Evolutionary conservation across 768 basidiomycete genomes (phyloP), one percentile per base, ranked within the genome.

Genomic region (Russula foetens): DNA sequence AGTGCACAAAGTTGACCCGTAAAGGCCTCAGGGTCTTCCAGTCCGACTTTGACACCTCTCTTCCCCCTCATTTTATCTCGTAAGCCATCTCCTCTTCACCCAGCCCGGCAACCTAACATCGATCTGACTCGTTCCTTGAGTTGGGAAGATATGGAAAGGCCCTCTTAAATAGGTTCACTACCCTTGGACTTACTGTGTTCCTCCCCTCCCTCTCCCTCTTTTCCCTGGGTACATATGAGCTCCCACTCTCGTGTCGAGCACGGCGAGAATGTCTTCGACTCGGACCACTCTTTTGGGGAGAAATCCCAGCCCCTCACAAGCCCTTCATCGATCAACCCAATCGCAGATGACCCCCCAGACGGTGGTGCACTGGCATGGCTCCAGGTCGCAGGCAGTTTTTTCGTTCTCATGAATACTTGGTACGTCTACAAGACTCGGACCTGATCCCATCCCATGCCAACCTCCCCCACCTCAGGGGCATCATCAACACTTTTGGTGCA

Each of bases 321-420:
- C 7, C 4, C 43, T 21, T 19, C 43, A 2, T 4, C 31, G 4
- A 29, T 49, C 17, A 17, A 55, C 28, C 17, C 41, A 14, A 39
- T 2, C 47, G 11, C 26, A 7, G 33, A 21, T 24, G 35, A 21
- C 3, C 19, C 43, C 0, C 41, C 61, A 43, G 62, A 67, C 21
- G 66, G 64, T 19, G 61, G 66, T 7, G 14, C 39, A 9, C 11
- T 60, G 2, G 66, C 64, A 21, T 63, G 64, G 64, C 39, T 67
- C 11, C 66, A 67, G 45, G 61, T 67, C 45, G 21, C 41, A 14
- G 64, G 53, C 19, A 33, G 45, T 23, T 67, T 67, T 46, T 63
- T 65, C 29, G 53, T 67, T 14, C 50, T 67, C 45, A 57, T 67
- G 43, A 63, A 67, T 35, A 63, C 64, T 21, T 67, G 66, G 66